A percentile compares a stretch with the other conserved stretches of the same genome.
Conservation (phyloP, 495 filamentous ascomycete species). For the Jackrogersella minutella region DNA sequence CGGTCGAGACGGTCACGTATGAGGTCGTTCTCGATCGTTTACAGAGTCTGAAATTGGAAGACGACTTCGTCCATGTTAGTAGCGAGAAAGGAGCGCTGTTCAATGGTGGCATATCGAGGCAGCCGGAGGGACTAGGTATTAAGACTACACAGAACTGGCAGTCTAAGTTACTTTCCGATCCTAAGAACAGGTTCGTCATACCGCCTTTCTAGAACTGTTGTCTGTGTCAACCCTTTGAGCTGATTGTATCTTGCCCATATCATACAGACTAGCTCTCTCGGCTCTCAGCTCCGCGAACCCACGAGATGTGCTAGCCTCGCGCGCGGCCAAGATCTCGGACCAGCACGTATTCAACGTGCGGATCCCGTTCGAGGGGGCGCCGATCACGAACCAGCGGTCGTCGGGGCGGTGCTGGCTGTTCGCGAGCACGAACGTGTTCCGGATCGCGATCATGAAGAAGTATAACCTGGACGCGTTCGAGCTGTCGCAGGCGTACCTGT, state of each 20-base stretch:
- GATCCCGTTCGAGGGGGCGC: slow-evolving; percentile 81
- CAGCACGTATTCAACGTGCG: slow-evolving; percentile 82
- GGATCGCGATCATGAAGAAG: slow-evolving; percentile 80
- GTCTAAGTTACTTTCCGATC: slow-evolving; percentile 66
- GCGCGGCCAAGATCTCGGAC: slow-evolving; percentile 66
- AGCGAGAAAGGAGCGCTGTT: slow-evolving; percentile 35
- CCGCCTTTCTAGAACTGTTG: neutral
- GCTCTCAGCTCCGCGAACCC: slow-evolving; percentile 67
- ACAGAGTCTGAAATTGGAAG: slow-evolving; percentile 50
- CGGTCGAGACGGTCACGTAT: slow-evolving; percentile 34
- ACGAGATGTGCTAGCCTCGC: slow-evolving; percentile 62
- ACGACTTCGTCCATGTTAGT: slow-evolving; percentile 60
- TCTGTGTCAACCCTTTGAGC: neutral
- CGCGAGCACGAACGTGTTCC: slow-evolving; percentile 85
- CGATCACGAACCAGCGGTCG: slow-evolving; percentile 83
- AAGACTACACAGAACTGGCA: slow-evolving; percentile 62
- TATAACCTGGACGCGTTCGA: slow-evolving; percentile 79
- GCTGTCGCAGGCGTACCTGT: slow-evolving; percentile 86
- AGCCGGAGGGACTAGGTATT: slow-evolving; percentile 55
- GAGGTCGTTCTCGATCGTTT: slow-evolving; percentile 56
- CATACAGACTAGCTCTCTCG: slow-evolving; percentile 67
- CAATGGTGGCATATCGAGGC: slow-evolving; percentile 35
- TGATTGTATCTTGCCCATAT: neutral
- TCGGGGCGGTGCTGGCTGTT: slow-evolving; percentile 92
- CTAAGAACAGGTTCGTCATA: slow-evolving; percentile 63